phyloP scores from a whole-genome alignment of 2,329 filamentous ascomycete species.

The Colletotrichum shisoi region DNA sequence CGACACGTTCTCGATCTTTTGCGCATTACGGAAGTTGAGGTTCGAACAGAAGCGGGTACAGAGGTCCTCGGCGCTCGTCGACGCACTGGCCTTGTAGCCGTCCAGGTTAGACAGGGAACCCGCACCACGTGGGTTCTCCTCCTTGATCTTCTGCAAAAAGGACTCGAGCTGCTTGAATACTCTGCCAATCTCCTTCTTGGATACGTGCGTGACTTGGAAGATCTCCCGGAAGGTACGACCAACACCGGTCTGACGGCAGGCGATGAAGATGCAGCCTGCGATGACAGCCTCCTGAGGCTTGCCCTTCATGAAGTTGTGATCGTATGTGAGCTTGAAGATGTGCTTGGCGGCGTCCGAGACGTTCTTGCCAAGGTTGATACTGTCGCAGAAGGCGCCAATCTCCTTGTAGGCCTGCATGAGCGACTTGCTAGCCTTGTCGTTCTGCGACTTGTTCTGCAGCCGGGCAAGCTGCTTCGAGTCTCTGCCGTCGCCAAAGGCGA shows the following conservation, averaged over 20 bases:
- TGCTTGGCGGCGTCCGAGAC: slow-evolving; percentile 92
- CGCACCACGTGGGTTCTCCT: slow-evolving; percentile 63
- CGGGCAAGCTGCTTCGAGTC: slow-evolving; percentile 78
- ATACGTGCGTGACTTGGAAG: slow-evolving; percentile 88
- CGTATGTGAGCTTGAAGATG: slow-evolving; percentile 93
- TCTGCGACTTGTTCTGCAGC: slow-evolving; percentile 80
- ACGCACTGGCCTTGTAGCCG: slow-evolving; percentile 75
- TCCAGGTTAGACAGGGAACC: slow-evolving; percentile 66
- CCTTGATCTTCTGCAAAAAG: slow-evolving; percentile 80
- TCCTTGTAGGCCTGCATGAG: slow-evolving; percentile 87
- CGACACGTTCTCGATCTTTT: slow-evolving; percentile 80
- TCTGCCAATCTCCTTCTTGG: slow-evolving; percentile 95
- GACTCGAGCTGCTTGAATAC: slow-evolving; percentile 93
- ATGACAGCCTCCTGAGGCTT: slow-evolving; percentile 94
- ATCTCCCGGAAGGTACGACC: slow-evolving; percentile 94
- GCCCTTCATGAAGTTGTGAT: slow-evolving; percentile 92
- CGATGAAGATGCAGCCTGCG: slow-evolving; percentile 96
- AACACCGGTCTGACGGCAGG: slow-evolving; percentile 87
- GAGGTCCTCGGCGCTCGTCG: slow-evolving; percentile 82
- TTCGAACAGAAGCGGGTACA: slow-evolving; percentile 90
- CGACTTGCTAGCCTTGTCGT: slow-evolving; percentile 83
- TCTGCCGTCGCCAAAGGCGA: slow-evolving; percentile 80
- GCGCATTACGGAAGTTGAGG: slow-evolving; percentile 74
- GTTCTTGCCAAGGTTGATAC: slow-evolving; percentile 79
- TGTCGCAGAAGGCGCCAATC: slow-evolving; percentile 86